These are phyloP conservation scores for Sporothrix globosa DNA, from an alignment of 2,329 filamentous ascomycete genomes.

Conservation along the genomic window DNA sequence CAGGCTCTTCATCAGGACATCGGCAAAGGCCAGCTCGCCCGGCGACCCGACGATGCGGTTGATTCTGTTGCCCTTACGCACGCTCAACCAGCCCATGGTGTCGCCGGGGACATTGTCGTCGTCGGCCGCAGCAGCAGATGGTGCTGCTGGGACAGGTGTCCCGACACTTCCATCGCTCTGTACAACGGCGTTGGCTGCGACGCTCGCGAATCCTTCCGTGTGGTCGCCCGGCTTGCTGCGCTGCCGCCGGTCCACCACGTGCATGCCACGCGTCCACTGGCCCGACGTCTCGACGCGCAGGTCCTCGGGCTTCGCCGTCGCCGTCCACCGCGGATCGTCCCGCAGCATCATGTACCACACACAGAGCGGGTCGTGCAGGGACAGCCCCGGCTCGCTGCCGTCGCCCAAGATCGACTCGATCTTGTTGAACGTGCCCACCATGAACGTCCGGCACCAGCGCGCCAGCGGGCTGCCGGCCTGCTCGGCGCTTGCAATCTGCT, in stretches of 20 bases:
- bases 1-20: constrained; percentile 65
- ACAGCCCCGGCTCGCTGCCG: constrained; percentile 62
- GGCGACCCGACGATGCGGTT: constrained; percentile 72
- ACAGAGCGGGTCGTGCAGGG: constrained; percentile 76
- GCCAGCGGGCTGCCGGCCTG: constrained; percentile 71
- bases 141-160: neutral
- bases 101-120: constrained; percentile 67
- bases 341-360: constrained; percentile 76
- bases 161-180: constrained; percentile 39
- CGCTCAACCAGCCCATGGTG: constrained; percentile 73
- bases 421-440: constrained; percentile 70
- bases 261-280: constrained; percentile 95
- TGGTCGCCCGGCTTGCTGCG: constrained; percentile 56
- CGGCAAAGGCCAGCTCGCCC: constrained; percentile 68
- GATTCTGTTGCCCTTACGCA: constrained; percentile 75
- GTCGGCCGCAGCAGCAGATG: constrained; percentile 37
- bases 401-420: constrained; percentile 65
- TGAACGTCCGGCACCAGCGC: constrained; percentile 72
- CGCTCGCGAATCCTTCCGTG: neutral
- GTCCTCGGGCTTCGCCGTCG: constrained; percentile 68
- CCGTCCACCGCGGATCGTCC: constrained; percentile 61
- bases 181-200: constrained; percentile 38
- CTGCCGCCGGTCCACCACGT: constrained; percentile 74
- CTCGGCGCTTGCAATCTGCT: constrained; percentile 58
- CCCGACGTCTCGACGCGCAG: constrained; percentile 86